phyloP scores from a whole-genome alignment of 2,329 filamentous ascomycete species.

The Rhynchosporium agropyri region DNA sequence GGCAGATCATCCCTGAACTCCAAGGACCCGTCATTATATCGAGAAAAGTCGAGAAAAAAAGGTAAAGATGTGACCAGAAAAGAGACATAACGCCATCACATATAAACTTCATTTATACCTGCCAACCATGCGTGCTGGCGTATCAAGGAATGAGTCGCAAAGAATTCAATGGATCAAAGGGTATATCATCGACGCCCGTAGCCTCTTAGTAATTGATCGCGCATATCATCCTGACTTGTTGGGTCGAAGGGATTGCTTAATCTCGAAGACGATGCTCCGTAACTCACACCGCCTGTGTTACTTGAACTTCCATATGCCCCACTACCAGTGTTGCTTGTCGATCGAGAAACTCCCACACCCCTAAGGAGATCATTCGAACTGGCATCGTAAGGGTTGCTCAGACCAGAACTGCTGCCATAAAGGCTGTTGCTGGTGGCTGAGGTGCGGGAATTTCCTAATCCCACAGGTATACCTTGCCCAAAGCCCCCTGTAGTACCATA shows the following conservation, averaged over 20 bases:
- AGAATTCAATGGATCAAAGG: constrained; percentile 5
- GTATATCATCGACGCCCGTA: constrained; percentile 32
- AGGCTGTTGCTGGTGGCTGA: constrained; percentile 30
- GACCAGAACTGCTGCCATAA: constrained; percentile 33
- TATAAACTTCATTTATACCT: not conserved
- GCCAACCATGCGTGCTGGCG: not conserved
- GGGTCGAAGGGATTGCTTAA: constrained; percentile 28
- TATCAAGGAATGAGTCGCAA: constrained; percentile 15
- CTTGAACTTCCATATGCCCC: constrained; percentile 23
- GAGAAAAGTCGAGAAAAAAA: constrained; percentile 12
- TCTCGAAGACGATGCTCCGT: constrained; percentile 20
- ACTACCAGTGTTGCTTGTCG: constrained; percentile 18
- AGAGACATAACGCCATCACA: constrained; percentile 13
- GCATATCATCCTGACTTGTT: constrained; percentile 34
- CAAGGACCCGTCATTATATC: constrained; percentile 18
- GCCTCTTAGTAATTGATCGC: constrained; percentile 35
- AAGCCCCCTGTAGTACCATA: constrained; percentile 25
- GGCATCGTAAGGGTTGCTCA: constrained; percentile 32
- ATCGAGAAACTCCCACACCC: constrained; percentile 23
- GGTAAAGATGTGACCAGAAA: constrained; percentile 6
- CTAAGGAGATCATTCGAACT: constrained; percentile 30
- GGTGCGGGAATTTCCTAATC: constrained; percentile 30
- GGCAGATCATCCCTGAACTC: not conserved
- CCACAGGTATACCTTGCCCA: constrained; percentile 29
- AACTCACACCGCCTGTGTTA: not conserved